phyloP scores from a whole-genome alignment of 441 rosid genomes.

The Sinapis alba region DNA sequence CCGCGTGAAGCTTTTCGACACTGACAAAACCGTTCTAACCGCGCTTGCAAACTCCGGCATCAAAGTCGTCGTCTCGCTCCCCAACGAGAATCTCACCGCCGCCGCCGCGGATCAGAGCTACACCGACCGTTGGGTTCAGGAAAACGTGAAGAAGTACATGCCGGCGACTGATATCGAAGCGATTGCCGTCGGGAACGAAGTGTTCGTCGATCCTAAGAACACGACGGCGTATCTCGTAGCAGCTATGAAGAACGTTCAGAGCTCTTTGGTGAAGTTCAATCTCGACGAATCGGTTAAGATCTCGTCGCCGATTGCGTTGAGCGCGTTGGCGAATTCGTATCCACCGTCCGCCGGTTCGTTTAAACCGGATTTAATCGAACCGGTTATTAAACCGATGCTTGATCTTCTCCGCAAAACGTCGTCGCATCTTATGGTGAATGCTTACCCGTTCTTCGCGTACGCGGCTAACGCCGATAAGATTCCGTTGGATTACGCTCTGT shows the following conservation, averaged over 20 bases:
- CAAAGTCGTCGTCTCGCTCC: constrained; percentile 69
- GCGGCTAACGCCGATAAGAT: constrained; percentile 58
- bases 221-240: background rate
- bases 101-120: constrained; percentile 63
- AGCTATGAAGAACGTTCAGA: background rate
- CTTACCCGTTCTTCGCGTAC: constrained; percentile 7
- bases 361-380: background rate
- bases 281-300: background rate
- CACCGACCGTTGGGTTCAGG: constrained; percentile 40
- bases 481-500: constrained; percentile 73
- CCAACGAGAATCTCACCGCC: constrained; percentile 72
- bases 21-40: constrained; percentile 59
- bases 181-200: background rate
- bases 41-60: constrained; percentile 69
- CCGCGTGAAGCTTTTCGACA: constrained; percentile 59
- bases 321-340: background rate
- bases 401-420: background rate
- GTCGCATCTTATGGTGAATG: background rate
- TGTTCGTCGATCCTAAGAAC: constrained; percentile 1
- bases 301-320: background rate
- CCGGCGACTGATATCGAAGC: background rate
- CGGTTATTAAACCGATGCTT: background rate
- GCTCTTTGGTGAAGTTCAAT: background rate
- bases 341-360: background rate
- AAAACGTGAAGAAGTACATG: background rate